Evolutionary conservation across 257 asterid species (phyloP).

Genomic region (Solanum pimpinellifolium): DNA sequence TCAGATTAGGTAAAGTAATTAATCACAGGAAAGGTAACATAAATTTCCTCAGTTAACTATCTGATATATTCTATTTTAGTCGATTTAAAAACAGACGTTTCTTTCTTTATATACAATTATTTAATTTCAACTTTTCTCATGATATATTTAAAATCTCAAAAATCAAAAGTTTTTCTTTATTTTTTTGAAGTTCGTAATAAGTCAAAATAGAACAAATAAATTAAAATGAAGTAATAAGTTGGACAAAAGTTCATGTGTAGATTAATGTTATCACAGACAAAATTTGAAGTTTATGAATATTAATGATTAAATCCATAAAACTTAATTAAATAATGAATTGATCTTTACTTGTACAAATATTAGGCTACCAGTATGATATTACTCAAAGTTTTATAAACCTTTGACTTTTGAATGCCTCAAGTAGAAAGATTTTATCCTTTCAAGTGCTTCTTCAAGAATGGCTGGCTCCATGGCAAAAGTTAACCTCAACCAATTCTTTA

Average conservation of each 20-base stretch:
- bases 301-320: not conserved
- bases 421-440: slow-evolving; percentile 51
- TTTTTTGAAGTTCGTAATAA: not conserved
- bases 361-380: not conserved
- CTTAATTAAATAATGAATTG: not conserved
- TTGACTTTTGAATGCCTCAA: slow-evolving; percentile 15
- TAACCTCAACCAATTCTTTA: slow-evolving; percentile 54
- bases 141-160: not conserved
- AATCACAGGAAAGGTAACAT: no score
- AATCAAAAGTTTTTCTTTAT: accelerated
- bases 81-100: no score
- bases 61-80: no score
- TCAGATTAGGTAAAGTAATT: no score
- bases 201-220: not conserved
- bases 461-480: slow-evolving; percentile 42
- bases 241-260: not conserved
- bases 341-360: not conserved
- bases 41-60: no score
- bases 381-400: not conserved
- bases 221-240: not conserved
- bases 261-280: not conserved
- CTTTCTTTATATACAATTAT: no score
- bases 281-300: not conserved
- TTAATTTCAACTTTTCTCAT: no score
- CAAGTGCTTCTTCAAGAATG: slow-evolving; percentile 38